Percentiles rank a stretch among this genome's conserved stretches.
These are phyloP conservation scores for Chrysanthemum lavandulifolium DNA, from an alignment of 129 eudicot species.

Conservation along the genomic window DNA sequence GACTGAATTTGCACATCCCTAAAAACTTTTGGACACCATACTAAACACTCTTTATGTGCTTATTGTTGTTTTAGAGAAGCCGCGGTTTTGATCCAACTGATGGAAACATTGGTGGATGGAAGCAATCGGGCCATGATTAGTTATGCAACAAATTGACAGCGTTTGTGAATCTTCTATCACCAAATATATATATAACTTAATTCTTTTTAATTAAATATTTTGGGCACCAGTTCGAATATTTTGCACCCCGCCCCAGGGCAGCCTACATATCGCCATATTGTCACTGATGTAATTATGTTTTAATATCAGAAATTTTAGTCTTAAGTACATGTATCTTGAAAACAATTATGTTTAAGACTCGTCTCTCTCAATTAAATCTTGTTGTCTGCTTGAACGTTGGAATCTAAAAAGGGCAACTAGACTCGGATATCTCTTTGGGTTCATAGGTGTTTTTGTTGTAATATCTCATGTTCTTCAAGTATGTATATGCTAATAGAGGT, in stretches of 20 bases:
- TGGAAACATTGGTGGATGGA: constrained; percentile 67
- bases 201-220: neutral
- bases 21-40: neutral
- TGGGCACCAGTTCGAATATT: neutral
- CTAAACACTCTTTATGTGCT: neutral
- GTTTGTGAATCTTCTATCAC: constrained; percentile 5
- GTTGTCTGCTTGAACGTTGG: too few relatives aligned
- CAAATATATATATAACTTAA: neutral
- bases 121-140: constrained; percentile 45
- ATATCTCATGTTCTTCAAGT: neutral
- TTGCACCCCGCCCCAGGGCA: neutral
- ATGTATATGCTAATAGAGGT: neutral
- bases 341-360: neutral
- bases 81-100: constrained; percentile 38
- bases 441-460: neutral
- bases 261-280: neutral
- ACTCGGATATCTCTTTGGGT: neutral
- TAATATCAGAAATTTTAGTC: neutral
- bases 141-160: neutral
- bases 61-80: constrained; percentile 41
- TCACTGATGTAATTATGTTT: neutral
- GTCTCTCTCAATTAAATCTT: neutral
- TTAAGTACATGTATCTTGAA: neutral
- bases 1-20: too few relatives aligned
- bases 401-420: too few relatives aligned